phyloP scores from a whole-genome alignment of 169 alveolate genomes.

The Eimeria mitis region DNA sequence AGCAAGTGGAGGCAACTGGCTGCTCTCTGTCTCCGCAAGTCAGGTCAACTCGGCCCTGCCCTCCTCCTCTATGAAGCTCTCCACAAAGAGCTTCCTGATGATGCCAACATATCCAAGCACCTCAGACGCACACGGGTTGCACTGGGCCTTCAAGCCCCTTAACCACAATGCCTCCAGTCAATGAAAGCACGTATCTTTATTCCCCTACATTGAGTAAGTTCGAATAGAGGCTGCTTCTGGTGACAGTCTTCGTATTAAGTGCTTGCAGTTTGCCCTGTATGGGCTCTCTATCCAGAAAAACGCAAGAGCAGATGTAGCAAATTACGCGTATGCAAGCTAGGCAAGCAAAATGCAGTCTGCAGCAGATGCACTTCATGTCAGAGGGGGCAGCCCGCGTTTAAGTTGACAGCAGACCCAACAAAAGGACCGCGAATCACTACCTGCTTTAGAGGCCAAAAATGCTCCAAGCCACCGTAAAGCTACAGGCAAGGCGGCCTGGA shows the following conservation, averaged over 20 bases:
- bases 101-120: conserved; percentile 28
- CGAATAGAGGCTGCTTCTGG: neutral
- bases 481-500: neutral
- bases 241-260: neutral
- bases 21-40: conserved; percentile 95
- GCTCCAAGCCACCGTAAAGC: neutral
- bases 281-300: neutral
- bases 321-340: neutral
- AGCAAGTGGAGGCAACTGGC: conserved; percentile 94
- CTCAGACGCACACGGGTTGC: conserved; percentile 35
- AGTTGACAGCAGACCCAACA: neutral
- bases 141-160: conserved; percentile 9
- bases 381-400: neutral
- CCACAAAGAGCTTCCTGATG: conserved; percentile 58
- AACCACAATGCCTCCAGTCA: neutral
- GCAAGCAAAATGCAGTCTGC: neutral
- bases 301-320: neutral
- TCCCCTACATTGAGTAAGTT: neutral
- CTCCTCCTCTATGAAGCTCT: conserved; percentile 46
- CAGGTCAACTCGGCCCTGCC: conserved; percentile 89
- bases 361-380: neutral
- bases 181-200: neutral
- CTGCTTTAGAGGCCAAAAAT: neutral
- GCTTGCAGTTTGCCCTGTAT: neutral
- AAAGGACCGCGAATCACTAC: neutral